These are phyloP conservation scores for Somion occarium DNA, from an alignment of 1,284 basidiomycete genomes.

Conservation along the genomic window DNA sequence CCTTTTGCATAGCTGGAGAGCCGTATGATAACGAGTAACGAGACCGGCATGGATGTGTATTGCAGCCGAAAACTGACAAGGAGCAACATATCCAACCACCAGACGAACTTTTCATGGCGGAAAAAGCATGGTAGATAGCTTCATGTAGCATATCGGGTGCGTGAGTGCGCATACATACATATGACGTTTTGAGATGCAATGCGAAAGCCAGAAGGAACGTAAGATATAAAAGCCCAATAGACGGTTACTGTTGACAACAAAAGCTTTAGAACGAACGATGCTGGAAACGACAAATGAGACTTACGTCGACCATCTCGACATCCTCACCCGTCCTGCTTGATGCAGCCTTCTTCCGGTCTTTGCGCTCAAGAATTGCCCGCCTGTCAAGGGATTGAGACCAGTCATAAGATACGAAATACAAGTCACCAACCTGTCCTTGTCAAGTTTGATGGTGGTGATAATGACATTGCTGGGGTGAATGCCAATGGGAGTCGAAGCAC, in stretches of 20 bases:
- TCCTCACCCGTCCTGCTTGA: conserved; percentile 50
- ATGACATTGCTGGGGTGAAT: conserved; percentile 98
- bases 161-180: conserved; percentile 46
- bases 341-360: conserved; percentile 64
- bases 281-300: conserved; percentile 26
- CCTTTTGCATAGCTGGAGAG: background rate
- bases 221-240: conserved; percentile 17
- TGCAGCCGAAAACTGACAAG: background rate
- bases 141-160: conserved; percentile 51
- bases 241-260: conserved; percentile 27
- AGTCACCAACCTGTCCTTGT: conserved; percentile 77
- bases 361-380: conserved; percentile 78
- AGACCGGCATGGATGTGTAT: background rate
- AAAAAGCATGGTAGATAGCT: conserved; percentile 8
- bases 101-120: conserved; percentile 5
- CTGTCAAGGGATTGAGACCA: conserved; percentile 31
- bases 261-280: background rate
- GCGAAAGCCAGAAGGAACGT: conserved; percentile 27
- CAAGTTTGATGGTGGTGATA: conserved; percentile 87
- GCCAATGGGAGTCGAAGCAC: conserved; percentile 90
- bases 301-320: conserved; percentile 74
- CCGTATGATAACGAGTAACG: too few species aligned
- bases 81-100: background rate
- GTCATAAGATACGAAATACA: too few species aligned
- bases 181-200: conserved; percentile 41